Base-by-base conservation (phyloP, 768 basidiomycete genomes). In the Russula abietina region DNA sequence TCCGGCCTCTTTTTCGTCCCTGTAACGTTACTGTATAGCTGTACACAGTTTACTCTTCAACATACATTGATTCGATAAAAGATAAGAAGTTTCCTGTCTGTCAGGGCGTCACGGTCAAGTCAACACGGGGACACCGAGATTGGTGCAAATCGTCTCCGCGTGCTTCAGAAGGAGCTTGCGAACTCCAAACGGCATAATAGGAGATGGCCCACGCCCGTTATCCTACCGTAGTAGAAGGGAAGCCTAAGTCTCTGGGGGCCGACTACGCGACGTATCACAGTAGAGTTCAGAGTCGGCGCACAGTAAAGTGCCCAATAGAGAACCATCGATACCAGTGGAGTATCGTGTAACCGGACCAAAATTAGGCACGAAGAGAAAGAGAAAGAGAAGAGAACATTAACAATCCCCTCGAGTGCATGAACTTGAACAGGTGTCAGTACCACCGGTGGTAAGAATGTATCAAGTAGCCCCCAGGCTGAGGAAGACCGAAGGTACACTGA, bases 301-400 rank as follows among this genome's bases (percentile, higher is more conserved):
- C 38, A 39, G 38, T 39, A 46, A 10, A 22, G 10, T 4, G 45
- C 11, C 10, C 19, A n/a, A 43, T 43, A 36, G 14, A 14, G 22
- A 54, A 14, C 32, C 58, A 59, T 59, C 58, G 58, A 59, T 59
- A 59, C 28, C 12, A 38, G 8, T 36, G 30, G n/a, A 7, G 48
- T 22, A 41, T n/a, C n/a, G 28, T 24, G 22, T 53, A 53, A n/a
- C 43, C 19, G n/a, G n/a, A 10, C 45, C 45, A 46, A 22, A 46
- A 22, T n/a, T 22, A 46, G 45, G 45, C 45, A 46, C n/a, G 6
- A 22, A 46, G 22, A 22, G 10, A n/a, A 46, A 22, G n/a, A 4
- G 45, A 22, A 45, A 22, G 43, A 45, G 41, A 41, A 19, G 2
- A 14, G 38, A 14, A n/a, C n/a, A n/a, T n/a, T n/a, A n/a, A 45